These are phyloP conservation scores for Neonectria ditissima DNA, from an alignment of 2,329 filamentous ascomycete genomes.

Conservation along the genomic window DNA sequence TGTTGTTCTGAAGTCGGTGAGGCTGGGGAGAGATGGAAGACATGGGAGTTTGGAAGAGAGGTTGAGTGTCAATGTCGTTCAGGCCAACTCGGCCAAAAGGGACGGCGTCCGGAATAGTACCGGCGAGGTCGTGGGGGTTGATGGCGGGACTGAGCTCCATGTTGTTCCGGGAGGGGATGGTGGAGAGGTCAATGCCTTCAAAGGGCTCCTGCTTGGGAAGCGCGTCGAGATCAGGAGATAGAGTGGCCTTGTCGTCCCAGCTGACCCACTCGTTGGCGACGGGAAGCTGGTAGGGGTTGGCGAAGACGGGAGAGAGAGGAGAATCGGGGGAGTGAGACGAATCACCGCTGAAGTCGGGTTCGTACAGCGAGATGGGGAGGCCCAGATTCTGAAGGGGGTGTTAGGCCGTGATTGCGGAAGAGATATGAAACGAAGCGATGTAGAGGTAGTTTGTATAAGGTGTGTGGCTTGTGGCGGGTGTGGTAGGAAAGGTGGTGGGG, in stretches of 20 bases:
- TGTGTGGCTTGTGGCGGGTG: slow-evolving; percentile 38
- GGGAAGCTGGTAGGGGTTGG: slow-evolving; percentile 45
- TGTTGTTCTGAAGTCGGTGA: slow-evolving; percentile 36
- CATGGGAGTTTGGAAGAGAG: slow-evolving; percentile 45
- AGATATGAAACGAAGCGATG: slow-evolving; percentile 12
- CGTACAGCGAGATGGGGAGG: slow-evolving; percentile 42
- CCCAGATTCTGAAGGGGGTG: slow-evolving; percentile 36
- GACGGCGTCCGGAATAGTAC: slow-evolving; percentile 42
- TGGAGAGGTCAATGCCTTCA: slow-evolving; percentile 43
- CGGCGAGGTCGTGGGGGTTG: slow-evolving; percentile 44
- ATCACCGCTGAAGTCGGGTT: slow-evolving; percentile 45
- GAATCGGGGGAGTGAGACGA: slow-evolving; percentile 45
- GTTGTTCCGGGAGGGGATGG: slow-evolving; percentile 42
- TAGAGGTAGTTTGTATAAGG: slow-evolving; percentile 9
- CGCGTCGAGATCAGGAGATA: slow-evolving; percentile 43
- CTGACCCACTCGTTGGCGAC: slow-evolving; percentile 44
- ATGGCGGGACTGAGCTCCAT: slow-evolving; percentile 46
- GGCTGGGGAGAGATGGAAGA: slow-evolving; percentile 44
- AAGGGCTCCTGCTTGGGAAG: slow-evolving; percentile 46
- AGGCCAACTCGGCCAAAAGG: slow-evolving; percentile 44
- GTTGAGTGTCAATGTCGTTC: slow-evolving; percentile 45
- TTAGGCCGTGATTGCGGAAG: slow-evolving; percentile 30
- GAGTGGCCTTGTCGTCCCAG: slow-evolving; percentile 46
- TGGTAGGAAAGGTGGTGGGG: slow-evolving; percentile 25
- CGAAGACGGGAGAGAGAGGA: slow-evolving; percentile 44